Conservation (phyloP, 2,329 filamentous ascomycete species). For the Geoglossum cookeanum region DNA sequence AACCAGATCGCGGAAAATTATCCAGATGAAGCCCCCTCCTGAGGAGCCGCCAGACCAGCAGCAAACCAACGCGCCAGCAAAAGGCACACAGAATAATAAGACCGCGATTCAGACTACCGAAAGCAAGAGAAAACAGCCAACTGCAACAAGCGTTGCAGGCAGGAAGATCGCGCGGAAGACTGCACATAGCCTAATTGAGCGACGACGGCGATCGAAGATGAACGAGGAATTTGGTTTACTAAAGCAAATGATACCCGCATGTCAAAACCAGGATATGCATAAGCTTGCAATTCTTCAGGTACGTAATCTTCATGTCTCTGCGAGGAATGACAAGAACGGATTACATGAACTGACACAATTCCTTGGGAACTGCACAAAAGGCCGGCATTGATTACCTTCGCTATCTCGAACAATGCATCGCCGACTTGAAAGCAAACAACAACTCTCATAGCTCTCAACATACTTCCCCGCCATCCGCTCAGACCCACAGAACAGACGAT, state of each 20-base stretch:
- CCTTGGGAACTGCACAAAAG: conserved; percentile 25
- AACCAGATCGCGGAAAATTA: conserved; percentile 84
- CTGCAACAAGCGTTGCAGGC: conserved; percentile 63
- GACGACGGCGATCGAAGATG: conserved; percentile 84
- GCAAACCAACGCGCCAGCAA: conserved; percentile 11
- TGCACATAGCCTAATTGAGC: conserved; percentile 86
- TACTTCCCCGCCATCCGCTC: conserved; percentile 20
- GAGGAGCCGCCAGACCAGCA: conserved; percentile 8
- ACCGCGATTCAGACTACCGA: conserved; percentile 17
- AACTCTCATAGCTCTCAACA: conserved; percentile 12
- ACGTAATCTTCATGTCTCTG: conserved; percentile 14
- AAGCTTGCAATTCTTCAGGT: conserved; percentile 92
- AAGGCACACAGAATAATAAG: conserved; percentile 8
- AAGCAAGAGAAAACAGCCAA: conserved; percentile 59
- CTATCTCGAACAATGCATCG: conserved; percentile 78
- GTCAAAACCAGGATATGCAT: conserved; percentile 88
- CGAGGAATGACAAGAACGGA: not conserved
- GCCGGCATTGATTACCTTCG: conserved; percentile 92
- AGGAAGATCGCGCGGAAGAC: conserved; percentile 91
- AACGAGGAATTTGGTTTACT: conserved; percentile 92
- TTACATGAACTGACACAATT: not conserved
- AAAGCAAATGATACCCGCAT: conserved; percentile 91
- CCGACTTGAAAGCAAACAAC: conserved; percentile 45
- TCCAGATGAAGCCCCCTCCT: conserved; percentile 71
- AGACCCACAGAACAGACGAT: not conserved